phyloP scores from a whole-genome alignment of 1,284 basidiomycete genomes.

The Austroboletus olivaceoglutinosus region DNA sequence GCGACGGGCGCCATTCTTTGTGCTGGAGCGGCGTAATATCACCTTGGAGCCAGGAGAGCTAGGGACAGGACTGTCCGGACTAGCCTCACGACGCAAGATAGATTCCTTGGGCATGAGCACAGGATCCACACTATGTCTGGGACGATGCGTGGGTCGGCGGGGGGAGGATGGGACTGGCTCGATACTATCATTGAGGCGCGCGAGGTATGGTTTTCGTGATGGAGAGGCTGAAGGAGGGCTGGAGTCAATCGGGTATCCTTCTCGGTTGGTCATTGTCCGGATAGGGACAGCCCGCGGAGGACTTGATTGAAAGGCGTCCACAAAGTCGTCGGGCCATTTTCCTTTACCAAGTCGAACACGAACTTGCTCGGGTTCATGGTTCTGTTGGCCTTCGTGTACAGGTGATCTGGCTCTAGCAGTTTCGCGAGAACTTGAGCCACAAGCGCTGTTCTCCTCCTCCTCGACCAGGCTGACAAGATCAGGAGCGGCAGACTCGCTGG shows the following conservation, averaged over 20 bases:
- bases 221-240: constrained; percentile 51
- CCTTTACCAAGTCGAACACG: constrained; percentile 67
- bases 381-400: constrained; percentile 10
- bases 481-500: constrained; percentile 56
- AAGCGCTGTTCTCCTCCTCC: constrained; percentile 63
- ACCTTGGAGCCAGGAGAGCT: constrained; percentile 42
- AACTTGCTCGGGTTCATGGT: constrained; percentile 34
- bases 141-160: constrained; percentile 58
- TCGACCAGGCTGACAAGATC: constrained; percentile 70
- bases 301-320: constrained; percentile 50
- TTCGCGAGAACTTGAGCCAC: constrained; percentile 36
- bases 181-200: constrained; percentile 45
- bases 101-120: constrained; percentile 58
- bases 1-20: constrained; percentile 46
- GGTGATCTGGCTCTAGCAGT: constrained; percentile 27
- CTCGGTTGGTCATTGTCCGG: constrained; percentile 28
- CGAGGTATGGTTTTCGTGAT: constrained; percentile 55
- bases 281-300: constrained; percentile 33
- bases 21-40: constrained; percentile 55
- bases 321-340: constrained; percentile 80
- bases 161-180: constrained; percentile 49
- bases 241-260: constrained; percentile 26
- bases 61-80: constrained; percentile 47
- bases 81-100: constrained; percentile 51
- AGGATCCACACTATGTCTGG: constrained; percentile 58